A percentile compares a stretch with the other conserved stretches of the same genome.
These are phyloP conservation scores for Phytophthora sp. DNA, from an alignment of 352 stramenopile species.

Conservation along the genomic window DNA sequence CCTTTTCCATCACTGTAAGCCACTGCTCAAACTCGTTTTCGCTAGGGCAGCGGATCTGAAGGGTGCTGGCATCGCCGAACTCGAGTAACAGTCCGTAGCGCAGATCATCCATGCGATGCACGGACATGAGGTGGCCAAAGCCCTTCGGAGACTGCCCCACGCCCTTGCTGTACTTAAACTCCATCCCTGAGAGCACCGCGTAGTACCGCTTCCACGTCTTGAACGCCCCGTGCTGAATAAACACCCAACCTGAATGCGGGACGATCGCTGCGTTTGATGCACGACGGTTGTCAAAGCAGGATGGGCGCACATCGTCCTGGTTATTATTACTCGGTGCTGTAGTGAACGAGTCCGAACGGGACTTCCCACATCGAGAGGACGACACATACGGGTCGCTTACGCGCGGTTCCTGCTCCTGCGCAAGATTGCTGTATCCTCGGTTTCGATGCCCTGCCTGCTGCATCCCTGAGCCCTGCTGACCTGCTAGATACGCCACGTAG, in stretches of 20 bases:
- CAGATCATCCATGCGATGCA: conserved; percentile 51
- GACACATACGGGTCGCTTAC: conserved; percentile 48
- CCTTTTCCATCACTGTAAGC: conserved; percentile 51
- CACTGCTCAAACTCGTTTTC: conserved; percentile 61
- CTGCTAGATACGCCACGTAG: conserved; percentile 54
- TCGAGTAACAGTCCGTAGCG: conserved; percentile 58
- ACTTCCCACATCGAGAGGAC: conserved; percentile 33
- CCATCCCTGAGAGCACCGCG: conserved; percentile 66
- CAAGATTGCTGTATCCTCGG: conserved; percentile 68
- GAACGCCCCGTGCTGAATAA: conserved; percentile 64
- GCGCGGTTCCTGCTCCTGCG: conserved; percentile 38
- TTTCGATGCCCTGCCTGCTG: conserved; percentile 41
- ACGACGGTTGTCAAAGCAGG: conserved; percentile 76
- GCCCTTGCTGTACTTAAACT: conserved; percentile 80
- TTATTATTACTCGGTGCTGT: conserved; percentile 37
- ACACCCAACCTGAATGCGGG: conserved; percentile 70
- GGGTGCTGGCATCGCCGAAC: conserved; percentile 49
- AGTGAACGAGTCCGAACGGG: conserved; percentile 29
- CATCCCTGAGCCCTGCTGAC: conserved; percentile 29
- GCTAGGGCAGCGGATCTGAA: conserved; percentile 56
- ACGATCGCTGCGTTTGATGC: conserved; percentile 59
- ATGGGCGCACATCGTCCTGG: conserved; percentile 31
- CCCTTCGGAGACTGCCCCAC: conserved; percentile 67
- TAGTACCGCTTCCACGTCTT: conserved; percentile 78
- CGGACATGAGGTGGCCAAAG: conserved; percentile 62